Base-by-base conservation (phyloP, 768 basidiomycete genomes). In the Boletus pseudopeckii region DNA sequence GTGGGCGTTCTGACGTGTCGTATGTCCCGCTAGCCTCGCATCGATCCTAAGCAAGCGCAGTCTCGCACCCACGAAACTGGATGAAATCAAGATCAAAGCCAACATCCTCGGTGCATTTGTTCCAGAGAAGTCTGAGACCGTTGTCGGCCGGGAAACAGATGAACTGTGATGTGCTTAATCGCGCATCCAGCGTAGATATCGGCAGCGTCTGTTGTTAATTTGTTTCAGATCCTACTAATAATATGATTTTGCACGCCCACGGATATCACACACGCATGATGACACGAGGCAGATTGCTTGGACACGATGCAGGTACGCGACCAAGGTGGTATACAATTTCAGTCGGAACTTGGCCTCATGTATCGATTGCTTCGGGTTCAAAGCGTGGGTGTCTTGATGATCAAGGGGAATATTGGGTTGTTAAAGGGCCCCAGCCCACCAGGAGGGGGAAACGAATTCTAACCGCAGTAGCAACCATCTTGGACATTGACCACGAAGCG, bases 81-180 rank as follows among this genome's bases (percentile, higher is more conserved):
- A 99, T 67, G 93, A 98, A 74, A 85, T 98, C 66, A 89, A 91
- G 72, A 80, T 90, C 69, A 98, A 96, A 76, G 79, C 83, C 50
- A 98, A 98, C 75, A 82, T 98, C 62, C 80, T 93, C 45, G 69
- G 72, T 15, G 81, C 88, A 0, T 92, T 92, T 53, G 65, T 66
- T 28, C 65, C 50, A 9, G 64, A 69, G 43, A 73, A 79, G 57
- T 67, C 65, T 8, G 71, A 71, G 58, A 73, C 72, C 30, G 48
- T 62, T 26, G 10, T 70, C 43, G 63, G 64, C 15, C 65, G 67
- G 26, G 70, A 65, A 14, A 55, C 64, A 32, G 73, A 76, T 56
- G 80, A 81, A 65, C 72, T 82, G 55, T 82, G 71, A 74, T 52
- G 41, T 36, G 41, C 33, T n/a, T 51, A 10, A 42, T 34, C 47